Percentiles rank a stretch among this genome's conserved stretches.
Evolutionary conservation across 1,139 yeast genomes (phyloP).

Genomic region (Magnusiomyces paraingens): DNA sequence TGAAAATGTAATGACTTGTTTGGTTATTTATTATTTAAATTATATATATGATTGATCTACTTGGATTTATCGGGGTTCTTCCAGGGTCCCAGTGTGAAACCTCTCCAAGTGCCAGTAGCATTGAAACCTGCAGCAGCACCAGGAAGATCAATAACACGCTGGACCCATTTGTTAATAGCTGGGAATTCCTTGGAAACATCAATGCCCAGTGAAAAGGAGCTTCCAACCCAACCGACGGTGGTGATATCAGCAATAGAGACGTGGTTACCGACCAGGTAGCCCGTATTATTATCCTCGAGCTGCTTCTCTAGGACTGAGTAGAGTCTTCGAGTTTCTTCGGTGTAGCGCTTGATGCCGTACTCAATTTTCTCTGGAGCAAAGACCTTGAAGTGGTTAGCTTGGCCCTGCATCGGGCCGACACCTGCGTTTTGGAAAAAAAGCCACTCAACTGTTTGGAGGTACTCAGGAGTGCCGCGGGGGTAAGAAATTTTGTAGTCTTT

Average conservation of each 20-base stretch:
- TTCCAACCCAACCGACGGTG: constrained; percentile 36
- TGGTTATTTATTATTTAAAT: too few species aligned
- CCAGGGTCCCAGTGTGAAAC: constrained; percentile 12
- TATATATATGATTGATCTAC: neutral
- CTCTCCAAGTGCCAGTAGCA: constrained; percentile 10
- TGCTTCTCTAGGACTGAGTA: constrained; percentile 48
- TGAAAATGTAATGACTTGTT: too few species aligned
- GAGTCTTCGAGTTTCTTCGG: constrained; percentile 46
- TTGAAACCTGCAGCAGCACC: constrained; percentile 36
- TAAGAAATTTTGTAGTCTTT: constrained; percentile 45
- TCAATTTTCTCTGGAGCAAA: constrained; percentile 44
- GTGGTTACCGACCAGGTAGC: constrained; percentile 52
- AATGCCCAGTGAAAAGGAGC: constrained; percentile 28
- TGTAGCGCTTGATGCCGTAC: constrained; percentile 48
- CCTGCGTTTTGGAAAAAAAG: constrained; percentile 53
- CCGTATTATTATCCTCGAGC: constrained; percentile 41
- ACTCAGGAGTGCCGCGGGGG: constrained; percentile 39
- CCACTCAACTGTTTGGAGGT: constrained; percentile 49
- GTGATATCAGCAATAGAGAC: constrained; percentile 50
- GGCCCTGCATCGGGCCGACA: constrained; percentile 58
- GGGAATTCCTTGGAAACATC: constrained; percentile 41
- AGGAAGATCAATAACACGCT: constrained; percentile 35
- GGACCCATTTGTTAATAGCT: constrained; percentile 40
- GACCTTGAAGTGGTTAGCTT: constrained; percentile 42
- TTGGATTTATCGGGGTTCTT: neutral